Conservation (phyloP, 805 yeast species). For the Candida coleopterorum region DNA sequence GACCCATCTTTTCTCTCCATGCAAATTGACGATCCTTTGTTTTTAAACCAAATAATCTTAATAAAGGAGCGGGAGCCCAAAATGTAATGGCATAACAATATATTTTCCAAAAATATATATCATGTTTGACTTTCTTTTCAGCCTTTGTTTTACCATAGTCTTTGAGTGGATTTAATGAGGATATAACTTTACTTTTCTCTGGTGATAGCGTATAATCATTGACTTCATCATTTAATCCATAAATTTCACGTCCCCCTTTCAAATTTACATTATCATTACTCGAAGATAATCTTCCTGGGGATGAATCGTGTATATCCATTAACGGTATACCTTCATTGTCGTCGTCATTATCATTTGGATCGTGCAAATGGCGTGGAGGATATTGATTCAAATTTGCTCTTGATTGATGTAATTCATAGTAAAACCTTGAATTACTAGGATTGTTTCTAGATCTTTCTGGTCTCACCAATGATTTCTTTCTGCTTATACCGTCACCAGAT, state of each 20-base stretch:
- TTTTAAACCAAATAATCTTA: slow-evolving; percentile 70
- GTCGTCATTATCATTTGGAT: slow-evolving; percentile 6
- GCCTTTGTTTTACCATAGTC: slow-evolving; percentile 8
- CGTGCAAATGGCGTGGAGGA: not conserved
- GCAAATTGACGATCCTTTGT: slow-evolving; percentile 84
- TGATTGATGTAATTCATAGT: slow-evolving; percentile 38
- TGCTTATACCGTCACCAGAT: slow-evolving; percentile 31
- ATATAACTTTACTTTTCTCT: slow-evolving; percentile 22
- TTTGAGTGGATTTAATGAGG: slow-evolving; percentile 3
- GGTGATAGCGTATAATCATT: slow-evolving; percentile 19
- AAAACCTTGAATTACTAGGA: slow-evolving; percentile 70
- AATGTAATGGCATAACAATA: slow-evolving; percentile 81
- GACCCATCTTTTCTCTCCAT: slow-evolving; percentile 94
- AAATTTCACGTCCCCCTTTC: slow-evolving; percentile 44
- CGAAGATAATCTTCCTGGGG: slow-evolving; percentile 3
- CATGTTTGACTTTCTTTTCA: slow-evolving; percentile 13
- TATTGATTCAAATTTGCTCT: slow-evolving; percentile 4
- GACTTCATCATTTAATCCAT: slow-evolving; percentile 59
- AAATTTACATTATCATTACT: not conserved
- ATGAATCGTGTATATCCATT: slow-evolving; percentile 29
- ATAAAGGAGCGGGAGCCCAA: slow-evolving; percentile 83
- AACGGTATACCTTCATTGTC: slow-evolving; percentile 41
- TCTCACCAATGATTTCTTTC: slow-evolving; percentile 71
- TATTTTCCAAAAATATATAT: slow-evolving; percentile 63
- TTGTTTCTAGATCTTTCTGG: slow-evolving; percentile 74